Base-by-base conservation (phyloP, 2,329 filamentous ascomycete species). In the Plectosphaerella cucumerina region DNA sequence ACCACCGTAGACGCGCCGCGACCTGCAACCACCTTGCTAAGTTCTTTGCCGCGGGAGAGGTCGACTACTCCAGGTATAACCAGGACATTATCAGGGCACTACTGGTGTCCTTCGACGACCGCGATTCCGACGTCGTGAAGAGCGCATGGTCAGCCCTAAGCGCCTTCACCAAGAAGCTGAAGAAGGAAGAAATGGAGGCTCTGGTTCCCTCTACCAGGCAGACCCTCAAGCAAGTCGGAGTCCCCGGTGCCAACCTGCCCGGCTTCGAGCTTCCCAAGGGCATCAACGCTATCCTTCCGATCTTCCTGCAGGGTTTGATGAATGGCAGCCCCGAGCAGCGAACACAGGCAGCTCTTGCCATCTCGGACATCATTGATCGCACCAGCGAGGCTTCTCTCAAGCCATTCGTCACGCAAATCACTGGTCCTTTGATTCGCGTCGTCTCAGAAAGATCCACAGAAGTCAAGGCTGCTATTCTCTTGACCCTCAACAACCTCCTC, bases 151-250 rank as follows among this genome's bases (percentile, higher is more conserved):
- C 84, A 50, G 93, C 92, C 6, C 80, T 99, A 53, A 90, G 75
- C 60, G 89, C 89, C 52, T 87, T 99, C 60, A 97, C 92, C 44
- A 92, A 92, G 67, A 87, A 85, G 60, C 80, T 99, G 55, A 87
- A 86, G 65, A 99, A 99, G 70, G 95, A 99, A 65, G 93, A 97
- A 70, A 97, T 99, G 94, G 95, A 99, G 65, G 85, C 87, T 1
- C 78, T 99, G 44, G 91, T 96, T 17, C 75, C 84, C 49, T 94
- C 93, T 1, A 96, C 93, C 2, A 80, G 93, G 53, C 89, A 95
- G 68, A 86, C 89, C 1, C 78, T 99, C 50, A 85, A 89, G 58
- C 90, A 93, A 62, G 89, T 97, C 44, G 94, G 95, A 60, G 89
- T 96, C 43, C 75, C 91, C 41, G 94, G 94, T 23, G 81, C 86